phyloP scores from a whole-genome alignment of 805 yeast genomes.

The Isabelozyma gotoi region DNA sequence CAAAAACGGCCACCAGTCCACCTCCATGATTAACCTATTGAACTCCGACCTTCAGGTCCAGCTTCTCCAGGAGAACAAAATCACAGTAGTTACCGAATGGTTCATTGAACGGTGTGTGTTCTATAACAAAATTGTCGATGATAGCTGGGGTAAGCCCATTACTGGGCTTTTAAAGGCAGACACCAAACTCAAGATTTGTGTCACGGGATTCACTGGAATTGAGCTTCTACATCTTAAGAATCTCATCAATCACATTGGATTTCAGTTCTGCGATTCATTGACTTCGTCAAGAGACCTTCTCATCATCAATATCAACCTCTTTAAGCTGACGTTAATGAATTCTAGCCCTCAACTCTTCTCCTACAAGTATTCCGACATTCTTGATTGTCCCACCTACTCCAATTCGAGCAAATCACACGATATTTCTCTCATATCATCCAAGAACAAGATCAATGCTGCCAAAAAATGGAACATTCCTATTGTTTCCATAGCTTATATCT shows the following conservation, averaged over 20 bases:
- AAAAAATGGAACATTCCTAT: conserved; percentile 58
- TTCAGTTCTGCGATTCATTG: conserved; percentile 49
- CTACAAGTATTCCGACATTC: conserved; percentile 29
- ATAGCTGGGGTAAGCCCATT: conserved; percentile 65
- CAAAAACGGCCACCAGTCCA: conserved; percentile 24
- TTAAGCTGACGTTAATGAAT: conserved; percentile 35
- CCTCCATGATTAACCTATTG: conserved; percentile 22
- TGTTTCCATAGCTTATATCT: conserved; percentile 53
- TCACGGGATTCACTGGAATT: conserved; percentile 77
- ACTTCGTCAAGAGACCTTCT: conserved; percentile 54
- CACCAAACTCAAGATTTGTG: conserved; percentile 39
- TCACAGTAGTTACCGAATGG: conserved; percentile 68
- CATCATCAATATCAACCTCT: conserved; percentile 49
- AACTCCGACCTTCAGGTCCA: conserved; percentile 20
- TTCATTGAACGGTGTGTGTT: conserved; percentile 72
- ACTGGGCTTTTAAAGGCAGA: conserved; percentile 26
- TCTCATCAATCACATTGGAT: conserved; percentile 55
- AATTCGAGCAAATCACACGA: conserved; percentile 26
- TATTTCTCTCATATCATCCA: conserved; percentile 43
- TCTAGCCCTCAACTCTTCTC: conserved; percentile 44
- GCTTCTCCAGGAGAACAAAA: conserved; percentile 17
- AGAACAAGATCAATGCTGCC: conserved; percentile 57
- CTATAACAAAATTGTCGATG: conserved; percentile 49
- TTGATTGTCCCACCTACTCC: conserved; percentile 33
- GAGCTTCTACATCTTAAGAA: conserved; percentile 71